These are phyloP conservation scores for Marsdenia floribunda DNA, from an alignment of 257 asterid species.

Conservation along the genomic window DNA sequence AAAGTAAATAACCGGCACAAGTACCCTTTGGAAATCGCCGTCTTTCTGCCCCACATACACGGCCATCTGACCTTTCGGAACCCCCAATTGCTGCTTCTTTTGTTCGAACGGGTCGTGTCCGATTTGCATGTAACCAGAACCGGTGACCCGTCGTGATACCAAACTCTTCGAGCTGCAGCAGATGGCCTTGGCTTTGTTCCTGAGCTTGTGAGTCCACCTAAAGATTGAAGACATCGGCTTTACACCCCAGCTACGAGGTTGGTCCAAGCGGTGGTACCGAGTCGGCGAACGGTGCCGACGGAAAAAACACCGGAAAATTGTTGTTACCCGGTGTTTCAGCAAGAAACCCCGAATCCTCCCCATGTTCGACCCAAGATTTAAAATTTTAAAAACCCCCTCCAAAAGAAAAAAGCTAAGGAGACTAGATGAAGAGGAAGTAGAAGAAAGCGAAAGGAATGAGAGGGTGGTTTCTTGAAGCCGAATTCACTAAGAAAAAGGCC, in stretches of 20 bases:
- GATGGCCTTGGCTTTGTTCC: slow-evolving; percentile 49
- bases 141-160: slow-evolving; percentile 11
- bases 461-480: background rate
- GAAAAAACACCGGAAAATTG: slow-evolving; percentile 44
- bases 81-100: slow-evolving; percentile 5
- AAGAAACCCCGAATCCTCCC: slow-evolving; percentile 52
- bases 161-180: slow-evolving; percentile 15
- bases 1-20: slow-evolving; percentile 33
- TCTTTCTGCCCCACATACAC: slow-evolving; percentile 29
- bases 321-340: slow-evolving; percentile 51
- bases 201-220: slow-evolving; percentile 43
- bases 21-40: slow-evolving; percentile 23
- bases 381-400: background rate
- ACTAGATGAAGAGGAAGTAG: background rate
- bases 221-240: slow-evolving; percentile 34
- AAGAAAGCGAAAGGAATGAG: background rate
- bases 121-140: slow-evolving; percentile 36
- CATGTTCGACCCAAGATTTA: slow-evolving; percentile 25
- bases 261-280: slow-evolving; percentile 5
- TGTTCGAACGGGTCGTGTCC: slow-evolving; percentile 22
- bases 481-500: slow-evolving; percentile 57
- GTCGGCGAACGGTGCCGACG: slow-evolving; percentile 28
- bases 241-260: slow-evolving; percentile 9
- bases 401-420: background rate
- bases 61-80: slow-evolving; percentile 29